Conservation (phyloP, 371 early-diverging fungal species). For the Rhizopus stolonifer region DNA sequence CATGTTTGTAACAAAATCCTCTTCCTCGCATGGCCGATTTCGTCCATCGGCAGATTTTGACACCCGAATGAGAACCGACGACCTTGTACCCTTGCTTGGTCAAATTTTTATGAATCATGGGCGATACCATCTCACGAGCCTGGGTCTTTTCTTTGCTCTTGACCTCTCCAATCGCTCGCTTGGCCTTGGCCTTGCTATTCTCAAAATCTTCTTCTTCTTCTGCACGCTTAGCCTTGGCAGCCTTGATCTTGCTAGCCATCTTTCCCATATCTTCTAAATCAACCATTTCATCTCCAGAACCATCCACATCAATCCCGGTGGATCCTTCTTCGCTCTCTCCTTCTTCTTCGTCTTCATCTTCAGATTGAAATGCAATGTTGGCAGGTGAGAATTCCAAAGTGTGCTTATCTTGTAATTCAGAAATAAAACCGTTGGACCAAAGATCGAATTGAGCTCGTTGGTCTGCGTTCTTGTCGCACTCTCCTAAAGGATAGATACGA, state of each 20-base stretch:
- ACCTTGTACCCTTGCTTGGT: slow-evolving; percentile 84
- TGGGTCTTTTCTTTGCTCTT: slow-evolving; percentile 30
- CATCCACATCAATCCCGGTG: slow-evolving; percentile 35
- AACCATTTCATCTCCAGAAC: slow-evolving; percentile 63
- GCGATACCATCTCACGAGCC: slow-evolving; percentile 77
- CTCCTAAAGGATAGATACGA: slow-evolving; percentile 64
- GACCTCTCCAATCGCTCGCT: slow-evolving; percentile 36
- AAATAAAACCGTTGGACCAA: slow-evolving; percentile 53
- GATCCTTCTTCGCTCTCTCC: slow-evolving; percentile 28
- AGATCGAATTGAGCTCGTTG: slow-evolving; percentile 57
- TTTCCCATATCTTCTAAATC: slow-evolving; percentile 77
- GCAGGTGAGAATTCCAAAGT: slow-evolving; percentile 42
- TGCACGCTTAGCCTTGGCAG: slow-evolving; percentile 53
- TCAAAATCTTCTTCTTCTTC: slow-evolving; percentile 59
- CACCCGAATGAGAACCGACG: slow-evolving; percentile 77
- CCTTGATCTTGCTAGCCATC: slow-evolving; percentile 60
- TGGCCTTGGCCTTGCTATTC: slow-evolving; percentile 50
- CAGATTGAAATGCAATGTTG: slow-evolving; percentile 56
- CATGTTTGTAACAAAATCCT: slow-evolving; percentile 82
- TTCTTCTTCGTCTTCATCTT: slow-evolving; percentile 56
- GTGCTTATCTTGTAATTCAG: slow-evolving; percentile 48
- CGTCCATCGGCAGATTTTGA: slow-evolving; percentile 85
- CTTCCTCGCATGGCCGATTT: slow-evolving; percentile 75
- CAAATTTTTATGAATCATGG: slow-evolving; percentile 68
- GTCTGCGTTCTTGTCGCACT: slow-evolving; percentile 68